Percentiles rank a stretch among this genome's conserved stretches.
Evolutionary conservation across 1,284 basidiomycete genomes (phyloP).

Genomic region (Moesziomyces sp.): DNA sequence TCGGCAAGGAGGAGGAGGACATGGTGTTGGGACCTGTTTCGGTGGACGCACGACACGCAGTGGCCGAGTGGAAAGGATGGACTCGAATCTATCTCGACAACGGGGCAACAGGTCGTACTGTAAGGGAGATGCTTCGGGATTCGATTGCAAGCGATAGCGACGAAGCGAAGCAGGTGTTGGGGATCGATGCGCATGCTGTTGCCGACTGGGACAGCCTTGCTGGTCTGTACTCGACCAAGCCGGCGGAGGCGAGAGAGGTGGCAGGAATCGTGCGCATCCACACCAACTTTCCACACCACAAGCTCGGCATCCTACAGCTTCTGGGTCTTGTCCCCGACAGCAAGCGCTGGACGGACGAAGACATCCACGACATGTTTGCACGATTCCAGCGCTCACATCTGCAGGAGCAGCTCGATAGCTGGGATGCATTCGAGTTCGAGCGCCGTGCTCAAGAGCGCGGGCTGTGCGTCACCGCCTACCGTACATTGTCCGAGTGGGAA

Average conservation of each 20-base stretch:
- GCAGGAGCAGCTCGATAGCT: constrained; percentile 8
- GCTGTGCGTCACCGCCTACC: constrained; percentile 34
- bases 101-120: not conserved
- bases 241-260: not conserved
- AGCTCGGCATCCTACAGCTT: constrained; percentile 33
- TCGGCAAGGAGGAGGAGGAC: not conserved
- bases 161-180: not conserved
- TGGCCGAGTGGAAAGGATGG: constrained; percentile 29
- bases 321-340: constrained; percentile 4
- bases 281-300: constrained; percentile 45
- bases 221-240: constrained; percentile 15
- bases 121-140: constrained; percentile 4
- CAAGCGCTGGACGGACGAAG: constrained; percentile 5
- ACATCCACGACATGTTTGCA: constrained; percentile 7
- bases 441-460: constrained; percentile 11
- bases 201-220: constrained; percentile 29
- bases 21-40: constrained; percentile 10
- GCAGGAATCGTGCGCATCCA: constrained; percentile 23
- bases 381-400: not conserved
- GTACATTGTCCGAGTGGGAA: constrained; percentile 16
- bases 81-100: not conserved
- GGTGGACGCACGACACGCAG: constrained; percentile 28
- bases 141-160: constrained; percentile 2
- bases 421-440: constrained; percentile 39
- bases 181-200: constrained; percentile 15